phyloP scores from a whole-genome alignment of 108 stramenopile genomes.

The Parietichytrium sp. region DNA sequence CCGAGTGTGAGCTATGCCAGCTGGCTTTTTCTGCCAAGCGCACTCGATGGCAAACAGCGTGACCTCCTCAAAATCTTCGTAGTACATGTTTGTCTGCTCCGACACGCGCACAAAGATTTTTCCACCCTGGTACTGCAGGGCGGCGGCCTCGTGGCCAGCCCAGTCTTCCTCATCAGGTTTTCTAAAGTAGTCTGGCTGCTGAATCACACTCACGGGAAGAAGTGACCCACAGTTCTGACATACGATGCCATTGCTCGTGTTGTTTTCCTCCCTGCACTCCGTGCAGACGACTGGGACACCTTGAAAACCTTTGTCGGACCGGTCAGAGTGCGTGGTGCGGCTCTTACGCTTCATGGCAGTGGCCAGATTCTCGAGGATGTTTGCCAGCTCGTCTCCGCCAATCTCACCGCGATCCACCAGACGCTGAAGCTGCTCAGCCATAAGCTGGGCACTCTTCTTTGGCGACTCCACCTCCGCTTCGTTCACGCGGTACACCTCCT shows the following conservation, averaged over 20 bases:
- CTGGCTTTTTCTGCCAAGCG: slow-evolving; percentile 33
- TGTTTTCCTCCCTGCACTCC: not conserved
- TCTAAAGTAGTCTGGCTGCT: too few relatives aligned
- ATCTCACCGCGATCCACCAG: too few relatives aligned
- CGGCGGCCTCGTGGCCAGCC: not conserved
- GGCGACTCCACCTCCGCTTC: too few relatives aligned
- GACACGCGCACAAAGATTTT: not conserved
- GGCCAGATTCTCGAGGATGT: too few relatives aligned
- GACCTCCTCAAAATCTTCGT: not conserved
- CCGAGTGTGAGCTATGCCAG: too few relatives aligned
- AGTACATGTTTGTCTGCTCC: not conserved
- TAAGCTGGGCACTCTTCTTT: too few relatives aligned
- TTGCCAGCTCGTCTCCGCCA: too few relatives aligned
- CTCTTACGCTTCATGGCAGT: too few relatives aligned
- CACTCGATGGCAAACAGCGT: not conserved
- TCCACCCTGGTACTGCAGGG: not conserved
- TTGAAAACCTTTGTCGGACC: not conserved
- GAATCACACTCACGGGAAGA: too few relatives aligned
- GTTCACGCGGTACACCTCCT: too few relatives aligned
- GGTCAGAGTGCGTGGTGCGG: not conserved
- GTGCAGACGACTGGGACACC: not conserved
- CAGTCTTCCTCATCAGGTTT: slow-evolving; percentile 27
- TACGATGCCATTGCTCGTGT: not conserved
- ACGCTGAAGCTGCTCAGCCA: too few relatives aligned
- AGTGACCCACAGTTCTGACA: too few relatives aligned